Percentiles rank a stretch among this genome's conserved stretches.
These are phyloP conservation scores for Geranomyces variabilis DNA, from an alignment of 192 early-diverging fungal species.

Conservation along the genomic window DNA sequence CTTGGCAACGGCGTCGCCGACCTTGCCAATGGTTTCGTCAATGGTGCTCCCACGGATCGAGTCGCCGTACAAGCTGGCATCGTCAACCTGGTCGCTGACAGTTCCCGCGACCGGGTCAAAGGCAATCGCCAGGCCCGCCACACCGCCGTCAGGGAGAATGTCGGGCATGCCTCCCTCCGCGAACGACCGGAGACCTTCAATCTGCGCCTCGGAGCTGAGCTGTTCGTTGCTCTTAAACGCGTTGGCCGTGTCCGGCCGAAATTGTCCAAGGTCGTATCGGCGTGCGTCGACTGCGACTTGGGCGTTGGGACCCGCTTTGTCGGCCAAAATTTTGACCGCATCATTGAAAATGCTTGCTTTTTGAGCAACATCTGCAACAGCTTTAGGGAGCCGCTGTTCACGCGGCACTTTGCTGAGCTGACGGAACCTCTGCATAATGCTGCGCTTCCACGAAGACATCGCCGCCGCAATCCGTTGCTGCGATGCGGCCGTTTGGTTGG, in stretches of 20 bases:
- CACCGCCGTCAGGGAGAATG: conserved; percentile 1
- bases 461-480: background rate
- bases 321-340: background rate
- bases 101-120: background rate
- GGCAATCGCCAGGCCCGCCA: background rate
- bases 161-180: background rate
- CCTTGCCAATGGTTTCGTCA: background rate
- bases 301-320: background rate
- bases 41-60: background rate
- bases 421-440: conserved; percentile 1
- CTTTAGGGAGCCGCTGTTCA: background rate
- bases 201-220: conserved; percentile 10
- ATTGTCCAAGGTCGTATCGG: background rate
- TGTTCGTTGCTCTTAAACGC: conserved; percentile 2
- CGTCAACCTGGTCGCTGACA: conserved; percentile 1
- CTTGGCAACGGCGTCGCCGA: conserved; percentile 3
- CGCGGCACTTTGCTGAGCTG: background rate
- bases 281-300: background rate
- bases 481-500: background rate
- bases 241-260: background rate
- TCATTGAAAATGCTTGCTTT: conserved; percentile 1
- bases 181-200: background rate
- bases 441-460: conserved; percentile 5
- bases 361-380: background rate
- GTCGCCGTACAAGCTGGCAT: background rate